phyloP scores from a whole-genome alignment of 2,329 filamentous ascomycete genomes.

The Diaporthe sp. region DNA sequence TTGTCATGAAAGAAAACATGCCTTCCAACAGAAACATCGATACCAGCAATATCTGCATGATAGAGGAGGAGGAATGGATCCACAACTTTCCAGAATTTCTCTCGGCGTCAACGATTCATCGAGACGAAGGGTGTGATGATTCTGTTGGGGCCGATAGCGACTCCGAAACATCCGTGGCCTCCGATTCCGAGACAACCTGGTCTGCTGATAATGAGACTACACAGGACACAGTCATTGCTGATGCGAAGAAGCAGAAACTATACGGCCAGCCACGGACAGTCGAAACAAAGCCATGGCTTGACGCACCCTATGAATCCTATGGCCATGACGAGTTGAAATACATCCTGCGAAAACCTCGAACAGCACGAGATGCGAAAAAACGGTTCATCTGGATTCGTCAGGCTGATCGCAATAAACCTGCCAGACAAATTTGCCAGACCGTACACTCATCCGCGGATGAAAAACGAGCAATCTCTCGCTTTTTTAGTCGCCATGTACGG shows the following conservation, averaged over 20 bases:
- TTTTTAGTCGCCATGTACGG: not conserved
- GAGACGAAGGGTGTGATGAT: not conserved
- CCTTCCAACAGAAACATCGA: not conserved
- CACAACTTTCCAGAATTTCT: slow-evolving; percentile 8
- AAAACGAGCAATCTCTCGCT: not conserved
- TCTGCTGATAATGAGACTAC: no score
- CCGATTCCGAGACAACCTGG: not conserved
- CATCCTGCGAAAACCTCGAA: not conserved
- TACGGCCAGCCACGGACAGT: not conserved
- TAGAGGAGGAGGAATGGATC: slow-evolving; percentile 19
- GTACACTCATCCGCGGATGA: not conserved
- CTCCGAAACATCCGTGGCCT: no score
- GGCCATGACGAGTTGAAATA: not conserved
- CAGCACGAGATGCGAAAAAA: not conserved
- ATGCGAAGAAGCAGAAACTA: not conserved
- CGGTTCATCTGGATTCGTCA: not conserved
- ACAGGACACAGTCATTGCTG: not conserved
- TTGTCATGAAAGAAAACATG: not conserved
- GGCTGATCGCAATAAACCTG: not conserved
- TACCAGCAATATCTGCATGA: not conserved
- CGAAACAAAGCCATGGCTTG: not conserved
- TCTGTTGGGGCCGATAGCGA: no score
- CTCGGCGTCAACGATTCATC: not conserved
- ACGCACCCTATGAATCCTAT: not conserved
- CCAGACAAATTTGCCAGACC: accelerated